Evolutionary conservation across 257 asterid species (phyloP).

Genomic region (Striga asiatica): DNA sequence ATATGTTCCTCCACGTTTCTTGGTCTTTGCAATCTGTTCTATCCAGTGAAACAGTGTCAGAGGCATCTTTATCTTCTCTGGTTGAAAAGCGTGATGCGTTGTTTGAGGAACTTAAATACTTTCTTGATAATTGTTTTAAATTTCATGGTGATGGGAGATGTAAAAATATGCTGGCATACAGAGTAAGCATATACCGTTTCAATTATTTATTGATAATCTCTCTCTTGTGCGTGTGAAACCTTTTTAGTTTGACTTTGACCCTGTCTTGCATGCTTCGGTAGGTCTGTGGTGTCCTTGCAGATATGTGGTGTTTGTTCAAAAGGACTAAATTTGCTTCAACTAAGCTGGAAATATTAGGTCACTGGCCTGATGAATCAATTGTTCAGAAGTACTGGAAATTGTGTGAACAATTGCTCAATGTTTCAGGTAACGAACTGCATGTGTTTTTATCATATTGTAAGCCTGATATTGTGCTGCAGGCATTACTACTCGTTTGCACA

Average conservation of each 20-base stretch:
- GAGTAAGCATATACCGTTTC: conserved; percentile 41
- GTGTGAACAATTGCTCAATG: conserved; percentile 61
- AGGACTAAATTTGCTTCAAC: conserved; percentile 51
- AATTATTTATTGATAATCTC: neutral
- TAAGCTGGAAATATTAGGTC: conserved; percentile 62
- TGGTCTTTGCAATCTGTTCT: conserved; percentile 70
- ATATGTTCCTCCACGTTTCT: conserved; percentile 85
- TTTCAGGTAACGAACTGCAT: conserved; percentile 47
- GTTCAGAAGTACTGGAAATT: conserved; percentile 70
- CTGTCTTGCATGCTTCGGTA: conserved; percentile 19
- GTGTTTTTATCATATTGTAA: conserved; percentile 11
- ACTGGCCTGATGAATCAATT: conserved; percentile 43
- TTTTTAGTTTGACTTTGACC: conserved; percentile 14
- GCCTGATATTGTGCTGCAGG: conserved; percentile 10
- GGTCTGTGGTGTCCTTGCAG: conserved; percentile 67
- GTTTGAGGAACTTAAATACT: conserved; percentile 70
- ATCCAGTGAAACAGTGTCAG: conserved; percentile 58
- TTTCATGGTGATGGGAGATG: conserved; percentile 30
- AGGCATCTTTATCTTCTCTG: conserved; percentile 53
- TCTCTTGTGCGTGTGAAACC: neutral
- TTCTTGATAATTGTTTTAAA: conserved; percentile 31
- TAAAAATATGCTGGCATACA: conserved; percentile 57
- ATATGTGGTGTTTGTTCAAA: conserved; percentile 79
- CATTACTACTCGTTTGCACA: neutral
- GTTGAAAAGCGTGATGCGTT: conserved; percentile 48